Evolutionary conservation across 257 asterid genomes (phyloP).

Genomic region (Eustoma russellianum): DNA sequence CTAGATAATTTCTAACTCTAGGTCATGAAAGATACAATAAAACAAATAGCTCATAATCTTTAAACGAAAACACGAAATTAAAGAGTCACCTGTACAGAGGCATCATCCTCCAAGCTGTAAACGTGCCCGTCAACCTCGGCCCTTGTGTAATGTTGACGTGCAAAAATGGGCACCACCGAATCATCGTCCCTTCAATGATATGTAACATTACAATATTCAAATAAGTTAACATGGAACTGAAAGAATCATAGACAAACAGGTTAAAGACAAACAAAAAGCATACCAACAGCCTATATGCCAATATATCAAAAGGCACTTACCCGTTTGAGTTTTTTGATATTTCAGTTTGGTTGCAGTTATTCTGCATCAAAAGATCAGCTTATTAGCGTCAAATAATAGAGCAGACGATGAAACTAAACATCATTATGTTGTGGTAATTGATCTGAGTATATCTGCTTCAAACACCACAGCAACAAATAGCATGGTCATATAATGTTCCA

Average conservation of each 20-base stretch:
- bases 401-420: too few relatives aligned
- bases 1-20: neutral
- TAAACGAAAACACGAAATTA: neutral
- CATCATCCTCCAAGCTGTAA: constrained; percentile 52
- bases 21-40: neutral
- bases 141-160: constrained; percentile 34
- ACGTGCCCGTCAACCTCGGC: constrained; percentile 44
- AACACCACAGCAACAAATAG: too few relatives aligned
- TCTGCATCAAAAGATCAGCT: neutral
- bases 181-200: constrained; percentile 8
- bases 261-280: neutral
- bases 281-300: too few relatives aligned
- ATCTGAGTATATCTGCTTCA: too few relatives aligned
- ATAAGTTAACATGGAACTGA: neutral
- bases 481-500: too few relatives aligned
- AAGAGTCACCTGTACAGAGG: constrained; percentile 41
- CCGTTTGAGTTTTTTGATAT: constrained; percentile 1
- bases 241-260: neutral
- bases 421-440: too few relatives aligned
- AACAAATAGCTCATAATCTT: too few relatives aligned
- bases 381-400: too few relatives aligned
- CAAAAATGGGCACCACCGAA: constrained; percentile 26
- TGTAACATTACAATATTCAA: neutral
- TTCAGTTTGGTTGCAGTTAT: neutral
- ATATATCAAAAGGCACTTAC: constrained; percentile 2